phyloP scores from a whole-genome alignment of 371 early-diverging fungal species.

The Lichtheimia ramosa region DNA sequence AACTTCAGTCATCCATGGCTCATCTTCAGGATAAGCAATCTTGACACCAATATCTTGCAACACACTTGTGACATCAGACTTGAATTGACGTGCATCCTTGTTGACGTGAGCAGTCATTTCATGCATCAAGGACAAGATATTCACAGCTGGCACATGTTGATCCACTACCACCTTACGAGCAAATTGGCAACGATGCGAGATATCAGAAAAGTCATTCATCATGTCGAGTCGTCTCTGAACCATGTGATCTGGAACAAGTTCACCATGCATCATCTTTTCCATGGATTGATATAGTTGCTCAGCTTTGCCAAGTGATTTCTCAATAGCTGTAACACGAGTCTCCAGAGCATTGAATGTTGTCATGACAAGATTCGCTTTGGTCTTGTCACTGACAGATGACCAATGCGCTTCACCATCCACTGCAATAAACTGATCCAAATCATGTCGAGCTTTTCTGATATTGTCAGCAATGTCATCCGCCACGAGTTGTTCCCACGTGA shows the following conservation, averaged over 20 bases:
- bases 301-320: constrained; percentile 19
- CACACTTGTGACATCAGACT: constrained; percentile 34
- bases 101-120: constrained; percentile 7
- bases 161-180: constrained; percentile 18
- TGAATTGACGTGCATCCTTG: constrained; percentile 30
- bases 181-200: neutral
- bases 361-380: constrained; percentile 14
- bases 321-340: constrained; percentile 11
- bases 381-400: neutral
- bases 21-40: constrained; percentile 28
- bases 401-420: neutral
- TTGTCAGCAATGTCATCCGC: constrained; percentile 5
- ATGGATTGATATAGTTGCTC: constrained; percentile 26
- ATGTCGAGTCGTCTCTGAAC: neutral
- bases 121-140: constrained; percentile 19
- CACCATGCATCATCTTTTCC: constrained; percentile 3
- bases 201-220: neutral
- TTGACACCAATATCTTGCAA: constrained; percentile 28
- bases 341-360: constrained; percentile 12
- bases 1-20: constrained; percentile 5
- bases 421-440: too few relatives aligned
- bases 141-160: constrained; percentile 32
- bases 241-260: constrained; percentile 3
- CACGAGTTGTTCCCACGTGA: constrained; percentile 33
- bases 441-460: too few relatives aligned